phyloP scores from a whole-genome alignment of 768 basidiomycete genomes.

The Lentinula raphanica region DNA sequence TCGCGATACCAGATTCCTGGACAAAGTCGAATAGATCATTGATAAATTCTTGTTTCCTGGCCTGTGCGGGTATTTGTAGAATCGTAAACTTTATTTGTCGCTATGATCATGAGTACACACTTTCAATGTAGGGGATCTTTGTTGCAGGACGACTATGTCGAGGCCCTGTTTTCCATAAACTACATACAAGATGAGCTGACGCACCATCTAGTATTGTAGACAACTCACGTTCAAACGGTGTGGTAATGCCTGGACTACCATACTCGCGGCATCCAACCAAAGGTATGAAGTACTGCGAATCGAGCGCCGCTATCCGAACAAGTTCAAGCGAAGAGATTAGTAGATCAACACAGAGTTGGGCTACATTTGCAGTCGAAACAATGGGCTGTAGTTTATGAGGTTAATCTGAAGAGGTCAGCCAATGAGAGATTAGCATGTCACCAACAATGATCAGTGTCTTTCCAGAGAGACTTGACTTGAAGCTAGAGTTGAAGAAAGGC shows the following conservation, averaged over 20 bases:
- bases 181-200: constrained; percentile 22
- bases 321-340: constrained; percentile 64
- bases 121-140: constrained; percentile 75
- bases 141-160: constrained; percentile 63
- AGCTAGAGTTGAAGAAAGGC: constrained; percentile 24
- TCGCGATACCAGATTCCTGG: constrained; percentile 38
- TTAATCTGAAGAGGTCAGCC: constrained; percentile 9
- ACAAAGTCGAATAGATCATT: constrained; percentile 54
- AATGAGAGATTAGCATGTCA: constrained; percentile 12
- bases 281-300: constrained; percentile 59
- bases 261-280: constrained; percentile 71
- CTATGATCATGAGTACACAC: constrained; percentile 27
- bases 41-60: constrained; percentile 65
- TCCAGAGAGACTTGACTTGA: constrained; percentile 21
- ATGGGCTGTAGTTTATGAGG: constrained; percentile 41
- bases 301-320: constrained; percentile 55
- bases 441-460: constrained; percentile 43
- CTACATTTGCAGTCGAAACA: constrained; percentile 76
- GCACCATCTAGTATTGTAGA: neutral
- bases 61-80: no score
- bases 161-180: constrained; percentile 56
- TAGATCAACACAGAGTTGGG: constrained; percentile 74
- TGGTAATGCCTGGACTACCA: constrained; percentile 55
- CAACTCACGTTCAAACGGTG: constrained; percentile 68
- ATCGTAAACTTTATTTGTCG: neutral